Evolutionary conservation across 2,329 filamentous ascomycete genomes (phyloP).

Genomic region (Epichloe sylvatica): DNA sequence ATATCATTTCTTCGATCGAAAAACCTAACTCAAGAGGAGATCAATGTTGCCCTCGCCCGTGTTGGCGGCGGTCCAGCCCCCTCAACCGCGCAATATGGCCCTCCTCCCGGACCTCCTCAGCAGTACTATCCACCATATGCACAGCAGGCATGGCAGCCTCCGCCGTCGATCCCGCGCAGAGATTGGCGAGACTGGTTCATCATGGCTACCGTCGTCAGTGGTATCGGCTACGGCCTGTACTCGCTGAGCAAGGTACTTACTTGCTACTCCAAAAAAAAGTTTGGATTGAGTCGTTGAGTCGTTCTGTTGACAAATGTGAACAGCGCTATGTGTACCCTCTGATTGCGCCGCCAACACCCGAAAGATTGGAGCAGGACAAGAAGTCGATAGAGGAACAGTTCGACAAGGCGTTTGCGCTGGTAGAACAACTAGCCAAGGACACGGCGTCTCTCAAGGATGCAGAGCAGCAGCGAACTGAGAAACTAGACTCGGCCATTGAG

Average conservation of each 20-base stretch:
- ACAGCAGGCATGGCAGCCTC: constrained; percentile 43
- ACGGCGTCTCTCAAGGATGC: constrained; percentile 77
- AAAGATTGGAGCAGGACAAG: constrained; percentile 90
- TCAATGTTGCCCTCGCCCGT: constrained; percentile 69
- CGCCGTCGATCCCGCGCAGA: constrained; percentile 53
- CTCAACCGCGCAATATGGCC: constrained; percentile 25
- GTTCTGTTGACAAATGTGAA: background rate
- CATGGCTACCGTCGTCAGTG: constrained; percentile 90
- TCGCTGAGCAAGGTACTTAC: constrained; percentile 61
- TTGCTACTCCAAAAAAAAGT: constrained; percentile 2
- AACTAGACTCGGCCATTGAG: constrained; percentile 64
- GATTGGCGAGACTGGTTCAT: constrained; percentile 99
- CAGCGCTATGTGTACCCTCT: constrained; percentile 84
- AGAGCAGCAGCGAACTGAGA: constrained; percentile 71
- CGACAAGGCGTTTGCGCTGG: constrained; percentile 74
- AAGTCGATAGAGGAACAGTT: constrained; percentile 85
- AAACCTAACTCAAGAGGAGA: constrained; percentile 92
- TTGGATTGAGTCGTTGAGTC: background rate
- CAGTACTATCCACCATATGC: constrained; percentile 35
- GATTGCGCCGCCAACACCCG: constrained; percentile 83
- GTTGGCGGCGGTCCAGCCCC: constrained; percentile 45
- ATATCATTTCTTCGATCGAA: constrained; percentile 90
- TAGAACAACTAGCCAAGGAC: constrained; percentile 85
- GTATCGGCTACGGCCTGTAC: constrained; percentile 80
- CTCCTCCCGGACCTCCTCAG: constrained; percentile 29